Base-by-base conservation (phyloP, 2,329 filamentous ascomycete genomes). In the Dothideomycetidae sp. region DNA sequence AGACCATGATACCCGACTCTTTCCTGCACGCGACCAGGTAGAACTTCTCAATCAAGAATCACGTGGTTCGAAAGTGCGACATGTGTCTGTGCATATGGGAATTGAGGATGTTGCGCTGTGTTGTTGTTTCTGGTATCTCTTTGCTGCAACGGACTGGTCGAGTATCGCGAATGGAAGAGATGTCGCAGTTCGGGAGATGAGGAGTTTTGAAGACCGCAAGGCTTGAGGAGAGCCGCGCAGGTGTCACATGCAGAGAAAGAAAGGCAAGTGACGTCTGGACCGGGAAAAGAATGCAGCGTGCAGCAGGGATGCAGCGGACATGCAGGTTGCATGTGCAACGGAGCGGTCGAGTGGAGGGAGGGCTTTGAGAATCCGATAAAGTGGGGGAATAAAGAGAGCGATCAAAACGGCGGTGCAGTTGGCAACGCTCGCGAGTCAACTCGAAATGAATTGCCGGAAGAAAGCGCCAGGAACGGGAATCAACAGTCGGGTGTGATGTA, bases 341-440 rank as follows among this genome's bases (percentile, higher is more conserved):
- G n/a, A n/a, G n/a, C n/a, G n/a, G n/a, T n/a, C n/a, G n/a, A n/a
- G n/a, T n/a, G n/a, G n/a, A n/a, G n/a, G n/a, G n/a, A 32, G 36
- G 29, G 19, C 28, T 38, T 29, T 32, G 36, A 32, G 29, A 32
- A 29, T 38, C 36, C 36, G 36, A 38, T 38, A 38, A 38, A 38
- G 36, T 38, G 36, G 36, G 29, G 36, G 33, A 38, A 29, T 32
- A 38, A n/a, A n/a, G n/a, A n/a, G n/a, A n/a, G n/a, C n/a, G n/a
- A n/a, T n/a, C 31, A 29, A 29, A 38, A 38, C 29, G 36, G 14
- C 29, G 12, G 36, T 19, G 21, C 13, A 31, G 35, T 32, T 29
- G 23, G 29, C 29, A 38, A 38, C 36, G 36, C 29, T 19, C 21
- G 16, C 34, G n/a, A n/a, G n/a, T n/a, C n/a, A n/a, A n/a, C n/a